Base-by-base conservation (phyloP, 768 basidiomycete species). In the Mycena latifolia region DNA sequence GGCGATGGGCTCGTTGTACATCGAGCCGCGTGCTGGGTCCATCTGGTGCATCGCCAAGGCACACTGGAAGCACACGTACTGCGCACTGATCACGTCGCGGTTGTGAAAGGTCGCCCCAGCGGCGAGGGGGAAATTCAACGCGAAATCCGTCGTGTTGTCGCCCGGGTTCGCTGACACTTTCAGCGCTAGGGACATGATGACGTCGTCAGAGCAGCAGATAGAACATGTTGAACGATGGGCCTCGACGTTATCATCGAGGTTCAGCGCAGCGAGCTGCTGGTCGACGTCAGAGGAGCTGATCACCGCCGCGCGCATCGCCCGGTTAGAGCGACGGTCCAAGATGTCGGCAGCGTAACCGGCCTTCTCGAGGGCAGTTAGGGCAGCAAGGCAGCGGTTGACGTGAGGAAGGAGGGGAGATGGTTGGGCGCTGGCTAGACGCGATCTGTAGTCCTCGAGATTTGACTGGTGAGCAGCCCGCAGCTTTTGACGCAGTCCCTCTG, bases 71-170 rank as follows among this genome's bases (percentile, higher is more conserved):
- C 68, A 69, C n/a, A 65, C 68, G 48, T 55, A 52, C 56, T 69
- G 68, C 28, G 68, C 68, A 46, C 68, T 65, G 60, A 69, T 62
- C 41, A 69, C 61, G 41, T 63, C 55, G 15, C 55, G 43, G 61
- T 69, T 69, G 55, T 57, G 50, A 8, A 29, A 2, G 5, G 63
- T 43, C 28, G 64, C 64, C 1, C 68, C 68, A 3, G 63, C 68
- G 7, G 68, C 68, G 22, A 69, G 68, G 2, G 68, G 68, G 61
- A 65, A 69, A 55, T 69, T 65, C 7, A 69, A 20, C 9, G 68
- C 68, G 18, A 69, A 69, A n/a, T 69, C 68, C 12, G 63, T 66
- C 25, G 68, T 69, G 60, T 69, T 69, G 52, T 69, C 64, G 45
- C 60, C 56, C 10, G 68, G 61, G 29, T 55, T 66, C 5, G 58